Evolutionary conservation across 2,329 filamentous ascomycete genomes (phyloP).

Genomic region (Amphichorda felina): DNA sequence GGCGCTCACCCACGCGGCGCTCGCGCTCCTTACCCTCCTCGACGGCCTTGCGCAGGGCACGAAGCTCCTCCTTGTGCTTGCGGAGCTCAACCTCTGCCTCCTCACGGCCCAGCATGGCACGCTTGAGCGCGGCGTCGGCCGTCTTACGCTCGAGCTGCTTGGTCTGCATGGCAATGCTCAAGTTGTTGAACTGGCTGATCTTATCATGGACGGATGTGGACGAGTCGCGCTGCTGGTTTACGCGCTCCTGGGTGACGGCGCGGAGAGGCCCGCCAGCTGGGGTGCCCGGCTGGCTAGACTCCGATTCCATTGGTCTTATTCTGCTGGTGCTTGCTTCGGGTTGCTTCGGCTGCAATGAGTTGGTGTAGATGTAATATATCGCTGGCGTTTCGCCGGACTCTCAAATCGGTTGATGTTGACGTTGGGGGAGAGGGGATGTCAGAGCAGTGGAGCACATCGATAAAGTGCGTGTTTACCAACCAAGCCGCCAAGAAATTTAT

Average conservation of each 20-base stretch:
- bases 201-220: slow-evolving; percentile 54
- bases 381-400: too few relatives aligned
- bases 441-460: too few relatives aligned
- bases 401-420: too few relatives aligned
- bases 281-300: slow-evolving; percentile 38
- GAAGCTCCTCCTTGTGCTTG: slow-evolving; percentile 48
- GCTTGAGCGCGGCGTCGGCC: slow-evolving; percentile 53
- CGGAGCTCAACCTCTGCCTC: slow-evolving; percentile 60
- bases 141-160: slow-evolving; percentile 52
- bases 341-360: too few relatives aligned
- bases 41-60: slow-evolving; percentile 40
- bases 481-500: too few relatives aligned
- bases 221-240: slow-evolving; percentile 36
- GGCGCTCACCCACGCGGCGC: slow-evolving; percentile 50
- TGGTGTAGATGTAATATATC: too few relatives aligned
- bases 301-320: slow-evolving; percentile 26
- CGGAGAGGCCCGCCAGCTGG: slow-evolving; percentile 44
- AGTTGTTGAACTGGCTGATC: slow-evolving; percentile 61
- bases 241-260: slow-evolving; percentile 47
- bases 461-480: too few relatives aligned
- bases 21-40: slow-evolving; percentile 58
- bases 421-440: too few relatives aligned
- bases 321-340: too few relatives aligned
- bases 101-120: slow-evolving; percentile 56
- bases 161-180: slow-evolving; percentile 48